phyloP scores from a whole-genome alignment of 2,329 filamentous ascomycete genomes.

The Paracorniculantispora psalliotae region DNA sequence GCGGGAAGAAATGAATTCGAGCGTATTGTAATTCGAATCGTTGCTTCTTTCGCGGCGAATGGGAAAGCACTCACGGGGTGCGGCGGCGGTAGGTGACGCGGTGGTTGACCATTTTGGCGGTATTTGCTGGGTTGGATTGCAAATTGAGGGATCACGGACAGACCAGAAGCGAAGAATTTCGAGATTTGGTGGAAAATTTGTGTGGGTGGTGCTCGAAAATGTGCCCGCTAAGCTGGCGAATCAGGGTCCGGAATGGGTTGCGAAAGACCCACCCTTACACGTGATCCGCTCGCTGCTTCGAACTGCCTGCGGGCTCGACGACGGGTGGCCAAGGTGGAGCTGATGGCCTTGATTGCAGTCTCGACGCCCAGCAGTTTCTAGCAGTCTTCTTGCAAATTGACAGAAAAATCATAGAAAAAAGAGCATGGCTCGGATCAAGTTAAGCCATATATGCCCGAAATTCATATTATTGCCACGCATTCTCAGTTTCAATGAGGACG shows the following conservation, averaged over 20 bases:
- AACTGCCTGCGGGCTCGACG: not conserved
- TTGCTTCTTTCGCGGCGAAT: not conserved
- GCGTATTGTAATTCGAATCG: conserved; percentile 12
- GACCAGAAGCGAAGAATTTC: conserved; percentile 33
- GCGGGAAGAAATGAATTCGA: conserved; percentile 16
- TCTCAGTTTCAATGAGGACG: too few species aligned
- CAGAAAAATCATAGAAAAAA: too few species aligned
- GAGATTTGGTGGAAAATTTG: conserved; percentile 38
- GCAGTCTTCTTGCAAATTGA: too few species aligned
- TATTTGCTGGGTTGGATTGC: conserved; percentile 31
- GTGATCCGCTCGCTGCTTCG: conserved; percentile 6
- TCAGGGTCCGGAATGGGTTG: conserved; percentile 22
- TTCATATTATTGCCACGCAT: too few species aligned
- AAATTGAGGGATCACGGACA: conserved; percentile 29
- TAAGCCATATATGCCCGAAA: too few species aligned
- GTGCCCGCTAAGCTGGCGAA: conserved; percentile 36
- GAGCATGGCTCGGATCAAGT: too few species aligned
- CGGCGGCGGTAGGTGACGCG: conserved; percentile 68
- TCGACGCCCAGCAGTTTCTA: too few species aligned
- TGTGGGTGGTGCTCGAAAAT: conserved; percentile 34
- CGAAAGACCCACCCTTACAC: conserved; percentile 11
- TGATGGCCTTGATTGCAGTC: not conserved
- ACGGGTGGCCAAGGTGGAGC: too few species aligned
- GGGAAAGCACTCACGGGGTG: conserved; percentile 62
- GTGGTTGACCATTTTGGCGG: conserved; percentile 54